Evolutionary conservation across 139 green algal species (phyloP), one percentile per base, ranked within the genome.

Genomic region (Chlamydomonas applanata): DNA sequence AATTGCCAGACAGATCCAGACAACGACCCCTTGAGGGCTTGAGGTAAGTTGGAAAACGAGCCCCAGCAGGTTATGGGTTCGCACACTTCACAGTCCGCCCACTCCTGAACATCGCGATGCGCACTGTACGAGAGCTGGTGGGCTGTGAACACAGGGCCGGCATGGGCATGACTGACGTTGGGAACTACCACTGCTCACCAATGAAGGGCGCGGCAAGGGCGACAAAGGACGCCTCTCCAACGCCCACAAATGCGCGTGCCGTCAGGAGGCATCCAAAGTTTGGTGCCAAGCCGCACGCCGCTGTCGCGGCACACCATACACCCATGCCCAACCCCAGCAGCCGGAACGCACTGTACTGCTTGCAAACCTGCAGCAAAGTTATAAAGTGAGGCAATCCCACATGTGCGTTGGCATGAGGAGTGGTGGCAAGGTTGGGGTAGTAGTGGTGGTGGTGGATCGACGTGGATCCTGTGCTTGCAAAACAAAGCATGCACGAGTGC

Each of bases 221-320:
- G 4, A 99, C 89, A 64, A 99, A 98, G 0, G 89, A 94, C 0
- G 95, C 95, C 87, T 99, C 95, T 0, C 95, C 95, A 25, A 97
- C 88, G 2, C 95, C 95, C 25, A 98, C 94, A 25, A 90, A 76
- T 72, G 87, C 88, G 29, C 93, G 79, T 52, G 82, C 93, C 0
- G 86, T 24, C 30, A 96, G 67, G 34, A 97, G 76, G 27, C 72
- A 74, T 3, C 34, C 73, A 72, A 93, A 97, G 4, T 83, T 85
- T 20, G 82, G 60, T 4, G 87, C 77, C 22, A 88, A 25, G 49
- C 86, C 93, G 74, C 92, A 98, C 3, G 82, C 83, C 11, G 87
- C 64, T 0, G 87, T 85, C 1, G 94, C 89, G 0, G 86, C 16
- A 0, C 85, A 85, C 95, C 95, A 98, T 14, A 97, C 82, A 9